Evolutionary conservation across 1,284 basidiomycete species (phyloP).

Genomic region (Meripilus lineatus): DNA sequence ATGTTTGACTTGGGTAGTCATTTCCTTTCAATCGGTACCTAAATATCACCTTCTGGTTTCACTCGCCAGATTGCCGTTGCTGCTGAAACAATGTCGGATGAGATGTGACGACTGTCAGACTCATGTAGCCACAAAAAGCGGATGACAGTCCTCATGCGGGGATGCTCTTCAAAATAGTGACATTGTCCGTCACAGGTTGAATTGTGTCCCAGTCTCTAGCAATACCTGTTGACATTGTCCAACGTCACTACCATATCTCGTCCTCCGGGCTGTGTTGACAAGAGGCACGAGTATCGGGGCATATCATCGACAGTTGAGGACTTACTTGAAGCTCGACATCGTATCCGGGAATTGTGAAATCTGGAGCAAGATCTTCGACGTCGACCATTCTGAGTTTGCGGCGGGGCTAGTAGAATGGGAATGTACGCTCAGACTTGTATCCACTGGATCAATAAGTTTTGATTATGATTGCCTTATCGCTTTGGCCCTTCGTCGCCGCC

Average conservation of each 20-base stretch:
- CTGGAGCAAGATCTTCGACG: conserved; percentile 85
- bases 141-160: too few relatives aligned
- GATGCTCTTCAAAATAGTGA: too few relatives aligned
- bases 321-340: conserved; percentile 83
- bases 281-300: background rate
- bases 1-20: background rate
- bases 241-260: conserved; percentile 76
- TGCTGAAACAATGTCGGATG: conserved; percentile 55
- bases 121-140: too few relatives aligned
- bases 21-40: conserved; percentile 3
- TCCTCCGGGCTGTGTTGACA: conserved; percentile 65
- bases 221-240: conserved; percentile 87
- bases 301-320: conserved; percentile 9
- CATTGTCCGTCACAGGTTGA: conserved; percentile 71
- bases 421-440: too few relatives aligned
- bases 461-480: conserved; percentile 51
- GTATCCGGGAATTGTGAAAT: conserved; percentile 96
- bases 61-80: conserved; percentile 67
- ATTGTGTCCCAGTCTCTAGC: too few relatives aligned
- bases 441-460: too few relatives aligned
- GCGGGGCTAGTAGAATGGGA: conserved; percentile 38
- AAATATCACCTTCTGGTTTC: conserved; percentile 35
- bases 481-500: conserved; percentile 25
- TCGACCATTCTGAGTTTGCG: conserved; percentile 56
- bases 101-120: too few relatives aligned